phyloP scores from a whole-genome alignment of 345 rosid genomes.

The Mallotus nudiflorus region DNA sequence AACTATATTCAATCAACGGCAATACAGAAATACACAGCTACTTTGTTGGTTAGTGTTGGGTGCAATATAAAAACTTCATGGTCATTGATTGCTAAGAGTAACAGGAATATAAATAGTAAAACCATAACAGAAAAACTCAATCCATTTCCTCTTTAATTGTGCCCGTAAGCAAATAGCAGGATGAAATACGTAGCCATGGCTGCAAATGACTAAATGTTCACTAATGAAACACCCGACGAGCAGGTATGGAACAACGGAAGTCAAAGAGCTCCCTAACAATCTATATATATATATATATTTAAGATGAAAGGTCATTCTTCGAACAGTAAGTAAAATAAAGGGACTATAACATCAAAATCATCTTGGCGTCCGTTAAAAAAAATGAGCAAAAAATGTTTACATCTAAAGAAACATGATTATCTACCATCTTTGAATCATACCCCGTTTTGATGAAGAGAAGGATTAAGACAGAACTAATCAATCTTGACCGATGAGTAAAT shows the following conservation, averaged over 20 bases:
- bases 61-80: background rate
- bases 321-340: slow-evolving; percentile 1
- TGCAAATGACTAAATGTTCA: background rate
- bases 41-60: no score
- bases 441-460: slow-evolving; percentile 8
- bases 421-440: slow-evolving; percentile 28
- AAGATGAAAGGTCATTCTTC: background rate
- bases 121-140: no score
- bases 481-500: slow-evolving; percentile 85
- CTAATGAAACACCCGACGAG: background rate
- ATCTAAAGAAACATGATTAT: slow-evolving; percentile 35
- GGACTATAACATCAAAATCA: slow-evolving; percentile 16
- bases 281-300: slow-evolving; percentile 23
- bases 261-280: background rate
- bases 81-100: background rate
- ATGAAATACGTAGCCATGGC: background rate
- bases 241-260: background rate
- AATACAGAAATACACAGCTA: no score
- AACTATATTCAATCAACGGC: no score
- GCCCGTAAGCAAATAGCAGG: background rate
- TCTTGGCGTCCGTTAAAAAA: slow-evolving; percentile 34
- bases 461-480: slow-evolving; percentile 35
- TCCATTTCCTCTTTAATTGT: no score
- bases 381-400: slow-evolving; percentile 34
- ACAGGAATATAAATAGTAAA: no score